These are phyloP conservation scores for Hymenoscyphus repandus DNA, from an alignment of 2,329 filamentous ascomycete species.

Conservation along the genomic window DNA sequence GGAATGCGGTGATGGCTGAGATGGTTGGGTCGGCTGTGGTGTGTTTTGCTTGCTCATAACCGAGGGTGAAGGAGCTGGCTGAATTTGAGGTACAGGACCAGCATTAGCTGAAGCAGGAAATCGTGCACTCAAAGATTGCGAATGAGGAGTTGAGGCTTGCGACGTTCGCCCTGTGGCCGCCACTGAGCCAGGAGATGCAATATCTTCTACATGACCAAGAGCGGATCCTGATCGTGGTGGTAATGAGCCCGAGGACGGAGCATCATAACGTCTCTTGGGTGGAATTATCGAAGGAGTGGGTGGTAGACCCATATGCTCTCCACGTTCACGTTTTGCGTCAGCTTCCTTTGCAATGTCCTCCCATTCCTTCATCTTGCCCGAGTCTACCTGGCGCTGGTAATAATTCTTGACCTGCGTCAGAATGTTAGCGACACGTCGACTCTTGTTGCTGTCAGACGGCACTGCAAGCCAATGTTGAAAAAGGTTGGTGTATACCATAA, in stretches of 20 bases:
- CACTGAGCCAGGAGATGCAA: slow-evolving; percentile 17
- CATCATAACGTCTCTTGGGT: slow-evolving; percentile 47
- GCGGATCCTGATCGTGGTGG: slow-evolving; percentile 44
- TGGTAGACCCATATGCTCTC: slow-evolving; percentile 55
- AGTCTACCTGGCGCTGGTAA: slow-evolving; percentile 58
- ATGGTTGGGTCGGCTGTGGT: slow-evolving; percentile 23
- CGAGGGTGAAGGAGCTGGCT: slow-evolving; percentile 21
- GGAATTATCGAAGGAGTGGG: slow-evolving; percentile 48
- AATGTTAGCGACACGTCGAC: slow-evolving; percentile 31
- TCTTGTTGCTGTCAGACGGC: slow-evolving; percentile 25
- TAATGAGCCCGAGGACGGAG: slow-evolving; percentile 30
- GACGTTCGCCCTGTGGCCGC: slow-evolving; percentile 21
- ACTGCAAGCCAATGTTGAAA: slow-evolving; percentile 29
- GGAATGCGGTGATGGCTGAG: slow-evolving; percentile 16
- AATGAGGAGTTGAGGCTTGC: slow-evolving; percentile 27
- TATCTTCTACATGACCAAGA: slow-evolving; percentile 40
- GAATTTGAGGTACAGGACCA: slow-evolving; percentile 27
- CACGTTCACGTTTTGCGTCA: slow-evolving; percentile 48
- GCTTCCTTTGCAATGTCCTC: slow-evolving; percentile 55
- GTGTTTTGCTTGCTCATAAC: slow-evolving; percentile 23
- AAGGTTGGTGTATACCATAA: slow-evolving; percentile 59
- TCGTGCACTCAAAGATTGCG: slow-evolving; percentile 19
- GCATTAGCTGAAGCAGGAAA: slow-evolving; percentile 31
- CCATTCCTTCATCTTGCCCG: slow-evolving; percentile 51
- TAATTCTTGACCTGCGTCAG: slow-evolving; percentile 60